Evolutionary conservation across 2,329 filamentous ascomycete species (phyloP), one percentile per base, ranked within the genome.

Genomic region (Raffaelea deltoideospora): DNA sequence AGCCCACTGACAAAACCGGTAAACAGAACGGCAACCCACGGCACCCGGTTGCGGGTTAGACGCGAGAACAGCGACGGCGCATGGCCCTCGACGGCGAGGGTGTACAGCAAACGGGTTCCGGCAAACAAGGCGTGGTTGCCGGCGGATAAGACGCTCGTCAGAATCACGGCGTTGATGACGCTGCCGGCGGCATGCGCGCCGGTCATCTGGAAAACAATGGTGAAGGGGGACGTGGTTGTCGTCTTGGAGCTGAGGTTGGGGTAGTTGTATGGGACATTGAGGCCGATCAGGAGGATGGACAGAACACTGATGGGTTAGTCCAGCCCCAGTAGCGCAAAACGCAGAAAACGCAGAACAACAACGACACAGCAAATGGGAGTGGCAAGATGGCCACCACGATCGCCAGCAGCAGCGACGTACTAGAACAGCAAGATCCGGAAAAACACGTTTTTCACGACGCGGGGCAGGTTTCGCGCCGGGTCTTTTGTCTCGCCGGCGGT

Each of bases 401-500:
- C n/a, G n/a, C n/a, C n/a, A n/a, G n/a, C n/a, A n/a, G n/a, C n/a
- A n/a, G 8, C 23, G 7, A 18, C 38, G 2, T 41, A 42, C 41
- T 66, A 67, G 52, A 73, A 72, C 9, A 72, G 57, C 4, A 72
- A 42, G 37, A 74, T 73, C 5, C 73, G 65, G 69, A 69, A 77
- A 47, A 77, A 76, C 28, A 76, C 72, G 38, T 78, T 77, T 45
- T 71, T 71, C 32, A 79, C 69, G 3, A 77, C 75, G 3, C 64
- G 63, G 2, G 76, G 76, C 24, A 79, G 56, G 38, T 65, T 76
- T 43, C 63, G 65, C 15, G 68, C 62, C 0, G 76, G 75, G 44
- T 78, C 63, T 45, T 68, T 71, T 2, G 75, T 78, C 51, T 79
- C 75, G 36, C 73, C 75, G 5, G 80, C 81, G 14, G 78, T 79